Evolutionary conservation across 1,284 basidiomycete genomes (phyloP).

Genomic region (Mycena sp.): DNA sequence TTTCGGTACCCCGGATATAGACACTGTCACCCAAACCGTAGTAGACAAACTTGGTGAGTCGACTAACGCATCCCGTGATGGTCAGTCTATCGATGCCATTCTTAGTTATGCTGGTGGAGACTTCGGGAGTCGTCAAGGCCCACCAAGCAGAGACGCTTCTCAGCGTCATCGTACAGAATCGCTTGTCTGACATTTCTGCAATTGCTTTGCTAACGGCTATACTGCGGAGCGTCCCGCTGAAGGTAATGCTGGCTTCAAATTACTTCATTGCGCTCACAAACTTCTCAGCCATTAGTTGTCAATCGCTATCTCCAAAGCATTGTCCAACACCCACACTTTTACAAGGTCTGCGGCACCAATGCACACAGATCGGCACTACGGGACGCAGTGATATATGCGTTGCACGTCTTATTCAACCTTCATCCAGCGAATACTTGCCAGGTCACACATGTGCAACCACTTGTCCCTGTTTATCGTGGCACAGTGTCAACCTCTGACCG

Average conservation of each 20-base stretch:
- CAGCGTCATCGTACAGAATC: conserved; percentile 69
- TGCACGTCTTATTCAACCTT: conserved; percentile 75
- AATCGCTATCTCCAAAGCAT: conserved; percentile 73
- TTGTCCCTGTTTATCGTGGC: conserved; percentile 79
- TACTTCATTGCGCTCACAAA: not conserved
- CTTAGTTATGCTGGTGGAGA: conserved; percentile 36
- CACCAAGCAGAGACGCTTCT: conserved; percentile 82
- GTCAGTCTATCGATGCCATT: conserved; percentile 8
- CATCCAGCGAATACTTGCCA: conserved; percentile 87
- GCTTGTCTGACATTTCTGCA: conserved; percentile 49
- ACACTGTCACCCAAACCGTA: conserved; percentile 34
- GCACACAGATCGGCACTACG: conserved; percentile 39
- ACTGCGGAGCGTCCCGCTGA: conserved; percentile 16
- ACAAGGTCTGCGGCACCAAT: conserved; percentile 46
- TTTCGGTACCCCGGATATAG: conserved; percentile 44
- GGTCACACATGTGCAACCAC: conserved; percentile 80
- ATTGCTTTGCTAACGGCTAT: conserved; percentile 15
- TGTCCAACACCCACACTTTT: conserved; percentile 69
- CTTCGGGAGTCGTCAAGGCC: conserved; percentile 53
- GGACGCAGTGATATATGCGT: conserved; percentile 59
- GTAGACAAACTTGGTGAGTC: conserved; percentile 53
- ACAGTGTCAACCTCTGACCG: conserved; percentile 72
- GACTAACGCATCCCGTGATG: not conserved
- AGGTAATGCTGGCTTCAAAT: conserved; percentile 8
- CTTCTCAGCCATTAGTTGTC: conserved; percentile 60